Percentiles rank a stretch among this genome's conserved stretches.
phyloP scores from a whole-genome alignment of 1,284 basidiomycete genomes.

The Puccinia novopanici region DNA sequence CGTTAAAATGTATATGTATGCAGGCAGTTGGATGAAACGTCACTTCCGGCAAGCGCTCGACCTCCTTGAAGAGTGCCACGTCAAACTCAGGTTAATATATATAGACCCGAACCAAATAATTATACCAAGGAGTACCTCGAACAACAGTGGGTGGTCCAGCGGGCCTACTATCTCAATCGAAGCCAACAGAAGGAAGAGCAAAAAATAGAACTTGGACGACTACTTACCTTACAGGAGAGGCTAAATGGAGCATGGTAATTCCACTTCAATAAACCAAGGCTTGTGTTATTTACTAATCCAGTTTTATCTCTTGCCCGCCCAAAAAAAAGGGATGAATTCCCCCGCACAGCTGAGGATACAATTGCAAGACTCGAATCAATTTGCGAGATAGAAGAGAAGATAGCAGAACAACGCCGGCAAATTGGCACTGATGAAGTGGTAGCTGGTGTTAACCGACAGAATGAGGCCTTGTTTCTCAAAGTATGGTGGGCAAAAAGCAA shows the following conservation, averaged over 20 bases:
- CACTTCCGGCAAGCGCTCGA: not conserved
- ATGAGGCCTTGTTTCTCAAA: not conserved
- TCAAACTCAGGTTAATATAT: not conserved
- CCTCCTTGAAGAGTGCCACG: not conserved
- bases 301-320: not conserved
- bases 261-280: too few relatives aligned
- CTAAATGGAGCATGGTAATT: constrained; percentile 1
- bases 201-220: not conserved
- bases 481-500: constrained; percentile 30
- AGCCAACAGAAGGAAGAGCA: not conserved
- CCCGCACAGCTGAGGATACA: not conserved
- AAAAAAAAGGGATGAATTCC: not conserved
- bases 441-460: not conserved
- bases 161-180: not conserved
- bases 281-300: not conserved
- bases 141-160: not conserved
- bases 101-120: not conserved
- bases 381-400: not conserved
- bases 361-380: not conserved
- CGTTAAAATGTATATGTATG: not conserved
- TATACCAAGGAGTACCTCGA: not conserved
- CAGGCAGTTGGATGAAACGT: not conserved
- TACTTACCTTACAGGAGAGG: not conserved
- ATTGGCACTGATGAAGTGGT: not conserved
- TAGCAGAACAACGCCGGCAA: not conserved